Percentiles rank a stretch among this genome's conserved stretches.
phyloP scores from a whole-genome alignment of 441 rosid genomes.

The Brassica hybrid region DNA sequence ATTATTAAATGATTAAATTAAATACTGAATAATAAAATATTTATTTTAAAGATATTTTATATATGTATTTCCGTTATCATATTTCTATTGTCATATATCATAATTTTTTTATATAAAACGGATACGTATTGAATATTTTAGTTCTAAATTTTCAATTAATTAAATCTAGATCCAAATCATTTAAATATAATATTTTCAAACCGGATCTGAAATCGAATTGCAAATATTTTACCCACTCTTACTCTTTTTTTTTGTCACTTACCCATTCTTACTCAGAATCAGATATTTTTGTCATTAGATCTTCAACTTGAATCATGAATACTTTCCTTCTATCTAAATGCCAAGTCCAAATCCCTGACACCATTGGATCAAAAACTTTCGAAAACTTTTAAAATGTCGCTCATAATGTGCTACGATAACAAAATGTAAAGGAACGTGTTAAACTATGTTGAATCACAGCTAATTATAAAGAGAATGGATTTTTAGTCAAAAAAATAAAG shows the following conservation, averaged over 20 bases:
- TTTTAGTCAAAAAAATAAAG: neutral
- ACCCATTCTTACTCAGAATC: neutral
- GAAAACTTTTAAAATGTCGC: neutral
- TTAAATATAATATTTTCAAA: neutral
- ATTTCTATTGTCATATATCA: neutral
- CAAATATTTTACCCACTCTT: neutral
- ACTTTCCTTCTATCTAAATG: neutral
- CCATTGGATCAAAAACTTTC: conserved; percentile 11
- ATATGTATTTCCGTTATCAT: neutral
- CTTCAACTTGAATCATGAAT: neutral
- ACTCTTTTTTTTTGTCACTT: neutral
- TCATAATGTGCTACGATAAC: neutral
- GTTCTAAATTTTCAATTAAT: neutral
- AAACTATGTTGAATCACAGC: neutral
- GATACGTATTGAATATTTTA: neutral
- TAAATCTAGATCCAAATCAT: neutral
- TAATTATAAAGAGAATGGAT: neutral
- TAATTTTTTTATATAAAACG: no score
- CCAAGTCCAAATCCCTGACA: neutral
- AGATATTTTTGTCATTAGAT: neutral
- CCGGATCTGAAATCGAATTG: neutral
- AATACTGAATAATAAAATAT: neutral
- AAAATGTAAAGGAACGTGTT: neutral
- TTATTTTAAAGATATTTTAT: neutral
- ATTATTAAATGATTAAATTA: no score